Conservation (phyloP, 371 early-diverging fungal species). For the Mortierella sp. region DNA sequence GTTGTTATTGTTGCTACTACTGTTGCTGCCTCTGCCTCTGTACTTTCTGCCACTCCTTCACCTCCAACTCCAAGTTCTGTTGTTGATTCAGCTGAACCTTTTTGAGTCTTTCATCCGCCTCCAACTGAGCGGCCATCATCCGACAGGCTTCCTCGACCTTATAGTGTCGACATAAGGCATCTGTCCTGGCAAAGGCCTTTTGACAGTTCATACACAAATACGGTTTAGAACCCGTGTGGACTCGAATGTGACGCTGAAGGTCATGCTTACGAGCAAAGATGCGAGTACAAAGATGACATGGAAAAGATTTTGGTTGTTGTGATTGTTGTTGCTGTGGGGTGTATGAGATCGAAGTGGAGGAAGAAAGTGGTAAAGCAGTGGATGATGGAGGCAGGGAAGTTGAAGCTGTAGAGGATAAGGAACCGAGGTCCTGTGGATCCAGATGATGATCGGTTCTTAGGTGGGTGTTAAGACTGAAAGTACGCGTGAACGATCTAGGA, state of each 20-base stretch:
- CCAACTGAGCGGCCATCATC: slow-evolving; percentile 5
- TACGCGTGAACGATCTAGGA: slow-evolving; percentile 26
- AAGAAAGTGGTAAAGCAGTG: neutral
- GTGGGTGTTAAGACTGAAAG: slow-evolving; percentile 26
- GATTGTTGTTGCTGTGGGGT: slow-evolving; percentile 1
- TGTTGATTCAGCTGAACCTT: slow-evolving; percentile 21
- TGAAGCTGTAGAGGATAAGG: neutral
- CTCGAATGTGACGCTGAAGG: slow-evolving; percentile 73
- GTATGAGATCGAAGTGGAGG: neutral
- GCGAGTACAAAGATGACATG: slow-evolving; percentile 55
- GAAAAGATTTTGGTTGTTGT: slow-evolving; percentile 24
- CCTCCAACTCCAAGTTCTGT: slow-evolving; percentile 13
- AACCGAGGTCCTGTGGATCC: slow-evolving; percentile 7
- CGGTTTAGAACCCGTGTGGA: slow-evolving; percentile 76
- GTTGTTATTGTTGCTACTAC: slow-evolving; percentile 7
- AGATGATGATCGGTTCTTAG: slow-evolving; percentile 21
- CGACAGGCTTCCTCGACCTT: slow-evolving; percentile 69
- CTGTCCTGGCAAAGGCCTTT: slow-evolving; percentile 76
- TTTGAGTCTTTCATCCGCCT: slow-evolving; percentile 11
- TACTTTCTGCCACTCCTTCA: slow-evolving; percentile 6
- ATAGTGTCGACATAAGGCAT: slow-evolving; percentile 73
- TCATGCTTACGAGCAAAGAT: slow-evolving; percentile 77
- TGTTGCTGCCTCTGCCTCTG: slow-evolving; percentile 3
- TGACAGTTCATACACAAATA: slow-evolving; percentile 69
- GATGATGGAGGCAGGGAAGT: slow-evolving; percentile 2